Evolutionary conservation across 75 land plant species (phyloP).

Genomic region (Cupressus sempervirens): DNA sequence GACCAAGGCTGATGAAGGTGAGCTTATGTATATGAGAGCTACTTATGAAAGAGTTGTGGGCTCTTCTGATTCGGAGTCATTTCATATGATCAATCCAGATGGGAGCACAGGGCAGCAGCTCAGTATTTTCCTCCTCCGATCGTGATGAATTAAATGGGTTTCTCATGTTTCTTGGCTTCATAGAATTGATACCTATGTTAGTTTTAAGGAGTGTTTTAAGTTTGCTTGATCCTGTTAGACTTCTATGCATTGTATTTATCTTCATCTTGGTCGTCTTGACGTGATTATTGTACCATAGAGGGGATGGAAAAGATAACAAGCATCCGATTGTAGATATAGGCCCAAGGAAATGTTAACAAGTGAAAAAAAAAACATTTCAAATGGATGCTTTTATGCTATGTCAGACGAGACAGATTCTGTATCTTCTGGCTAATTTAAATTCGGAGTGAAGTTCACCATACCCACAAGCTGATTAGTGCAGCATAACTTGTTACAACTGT

Average conservation of each 20-base stretch:
- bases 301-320: background rate
- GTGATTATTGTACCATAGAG: background rate
- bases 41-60: constrained; percentile 40
- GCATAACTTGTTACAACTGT: background rate
- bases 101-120: constrained; percentile 61
- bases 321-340: background rate
- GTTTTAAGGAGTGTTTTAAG: background rate
- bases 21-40: constrained; percentile 59
- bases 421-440: background rate
- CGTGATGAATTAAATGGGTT: background rate
- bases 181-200: background rate
- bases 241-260: background rate
- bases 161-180: background rate
- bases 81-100: constrained; percentile 64
- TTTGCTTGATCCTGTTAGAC: background rate
- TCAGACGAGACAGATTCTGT: background rate
- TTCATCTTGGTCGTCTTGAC: background rate
- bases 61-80: constrained; percentile 27
- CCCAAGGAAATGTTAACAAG: background rate
- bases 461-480: background rate
- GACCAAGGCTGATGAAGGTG: constrained; percentile 13
- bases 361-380: background rate
- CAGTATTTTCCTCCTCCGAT: constrained; percentile 49
- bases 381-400: background rate
- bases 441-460: background rate